phyloP scores from a whole-genome alignment of 495 filamentous ascomycete genomes.

The Podospora comata region DNA sequence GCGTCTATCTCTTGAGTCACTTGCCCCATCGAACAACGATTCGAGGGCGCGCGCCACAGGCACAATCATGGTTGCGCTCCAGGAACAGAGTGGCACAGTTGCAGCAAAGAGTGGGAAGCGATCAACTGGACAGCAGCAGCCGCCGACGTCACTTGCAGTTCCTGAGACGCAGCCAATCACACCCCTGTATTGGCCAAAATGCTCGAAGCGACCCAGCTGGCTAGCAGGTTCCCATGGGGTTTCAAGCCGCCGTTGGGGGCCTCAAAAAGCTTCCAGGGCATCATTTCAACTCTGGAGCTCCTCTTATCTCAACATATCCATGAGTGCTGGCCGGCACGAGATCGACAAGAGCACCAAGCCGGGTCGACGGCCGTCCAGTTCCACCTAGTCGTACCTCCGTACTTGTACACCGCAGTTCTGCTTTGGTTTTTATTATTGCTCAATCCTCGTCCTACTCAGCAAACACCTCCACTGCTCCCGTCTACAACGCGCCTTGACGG shows the following conservation, averaged over 20 bases:
- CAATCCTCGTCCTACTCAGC: neutral
- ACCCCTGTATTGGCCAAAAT: neutral
- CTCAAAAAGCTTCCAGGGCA: neutral
- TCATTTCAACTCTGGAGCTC: neutral
- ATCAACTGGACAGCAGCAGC: neutral
- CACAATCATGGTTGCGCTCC: neutral
- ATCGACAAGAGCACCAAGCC: neutral
- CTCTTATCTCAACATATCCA: neutral
- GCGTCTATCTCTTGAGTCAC: slow-evolving; percentile 12
- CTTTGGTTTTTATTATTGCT: neutral
- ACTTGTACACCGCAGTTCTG: neutral
- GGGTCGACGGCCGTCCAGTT: neutral
- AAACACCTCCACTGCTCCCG: neutral
- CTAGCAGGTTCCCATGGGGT: neutral
- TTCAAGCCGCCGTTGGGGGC: neutral
- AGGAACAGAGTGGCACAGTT: neutral
- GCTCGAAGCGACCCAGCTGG: neutral
- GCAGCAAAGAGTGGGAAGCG: too few species aligned
- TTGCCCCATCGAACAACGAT: neutral
- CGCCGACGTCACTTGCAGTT: neutral
- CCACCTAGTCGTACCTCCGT: neutral
- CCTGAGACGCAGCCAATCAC: neutral
- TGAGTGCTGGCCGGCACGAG: neutral
- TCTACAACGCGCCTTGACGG: neutral
- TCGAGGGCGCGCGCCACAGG: neutral